Base-by-base conservation (phyloP, 1,284 basidiomycete genomes). In the Pyrrhoderma noxium region DNA sequence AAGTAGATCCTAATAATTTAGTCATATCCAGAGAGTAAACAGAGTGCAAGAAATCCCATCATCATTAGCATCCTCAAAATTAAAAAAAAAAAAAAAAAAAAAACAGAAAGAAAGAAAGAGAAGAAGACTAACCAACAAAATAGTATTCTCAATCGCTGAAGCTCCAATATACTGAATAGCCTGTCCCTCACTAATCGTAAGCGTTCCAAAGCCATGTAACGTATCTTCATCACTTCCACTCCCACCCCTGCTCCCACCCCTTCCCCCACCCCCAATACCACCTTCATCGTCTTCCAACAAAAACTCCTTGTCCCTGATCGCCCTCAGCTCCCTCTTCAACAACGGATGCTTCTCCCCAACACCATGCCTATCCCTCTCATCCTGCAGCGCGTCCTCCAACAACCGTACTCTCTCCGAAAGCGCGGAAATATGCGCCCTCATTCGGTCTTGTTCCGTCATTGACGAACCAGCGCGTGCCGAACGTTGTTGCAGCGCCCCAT, bases 301-400 rank as follows among this genome's bases (percentile, higher is more conserved):
- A 21, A 43, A 27, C 18, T 43, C 31, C 18, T 35, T 25, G 11
- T 42, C 45, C 34, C 45, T 52, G 2, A 51, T 39, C 2, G 55
- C 48, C 2, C 55, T 41, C 3, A 53, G 42, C 8, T 56, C 54
- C 3, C 44, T 19, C 2, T 50, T 37, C 23, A 58, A 51, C 22
- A 58, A 55, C 19, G 57, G 56, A 38, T 58, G 57, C 14, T 19
- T 21, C 21, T 34, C 38, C 16, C 16, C 23, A 3, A 14, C 13
- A 21, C 48, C 37, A 3, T 34, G 31, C 4, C 50, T 45, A 14
- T 44, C 55, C 11, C 53, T 49, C 13, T 53, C 50, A 14, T 49
- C 48, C 11, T 36, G 49, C 18, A 58, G 56, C 1, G 57, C 57
- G 27, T 58, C 57, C 22, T 58, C 57, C 18, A 58, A 55, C 25